These are phyloP conservation scores for Porogramme epimiltina DNA, from an alignment of 1,284 basidiomycete species.

Conservation along the genomic window DNA sequence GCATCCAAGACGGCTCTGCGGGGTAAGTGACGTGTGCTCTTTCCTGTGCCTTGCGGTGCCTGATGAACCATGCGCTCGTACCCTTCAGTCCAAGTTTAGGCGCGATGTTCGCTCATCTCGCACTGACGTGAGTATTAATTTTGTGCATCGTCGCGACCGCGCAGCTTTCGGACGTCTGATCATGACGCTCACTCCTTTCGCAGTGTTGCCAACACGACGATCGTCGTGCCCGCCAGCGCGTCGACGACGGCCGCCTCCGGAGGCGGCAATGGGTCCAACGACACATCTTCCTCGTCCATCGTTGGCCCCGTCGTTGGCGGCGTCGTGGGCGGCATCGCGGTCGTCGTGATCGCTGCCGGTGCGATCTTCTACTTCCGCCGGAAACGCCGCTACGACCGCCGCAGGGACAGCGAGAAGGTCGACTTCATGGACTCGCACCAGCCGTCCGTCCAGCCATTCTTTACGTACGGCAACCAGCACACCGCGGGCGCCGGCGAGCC, in stretches of 20 bases:
- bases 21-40: conserved; percentile 13
- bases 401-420: conserved; percentile 1
- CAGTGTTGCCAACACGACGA: conserved; percentile 21
- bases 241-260: not conserved
- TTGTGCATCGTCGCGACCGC: not conserved
- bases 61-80: not conserved
- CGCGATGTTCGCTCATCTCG: conserved; percentile 26
- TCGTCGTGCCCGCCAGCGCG: conserved; percentile 4
- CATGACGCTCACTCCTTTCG: not conserved
- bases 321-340: conserved; percentile 16
- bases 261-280: too few relatives aligned
- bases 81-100: conserved; percentile 20
- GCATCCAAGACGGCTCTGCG: conserved; percentile 8
- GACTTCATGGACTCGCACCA: conserved; percentile 10
- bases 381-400: not conserved
- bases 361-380: conserved; percentile 13
- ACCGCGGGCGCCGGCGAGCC: not conserved
- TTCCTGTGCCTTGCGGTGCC: not conserved
- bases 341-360: conserved; percentile 4
- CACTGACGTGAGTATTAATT: conserved; percentile 18
- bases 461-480: not conserved
- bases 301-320: conserved; percentile 22
- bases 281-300: not conserved
- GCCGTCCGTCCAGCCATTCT: conserved; percentile 13
- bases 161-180: not conserved